Percentiles rank a stretch among this genome's conserved stretches.
Conservation (phyloP, 2,329 filamentous ascomycete genomes). For the Alternaria brassicicola region DNA sequence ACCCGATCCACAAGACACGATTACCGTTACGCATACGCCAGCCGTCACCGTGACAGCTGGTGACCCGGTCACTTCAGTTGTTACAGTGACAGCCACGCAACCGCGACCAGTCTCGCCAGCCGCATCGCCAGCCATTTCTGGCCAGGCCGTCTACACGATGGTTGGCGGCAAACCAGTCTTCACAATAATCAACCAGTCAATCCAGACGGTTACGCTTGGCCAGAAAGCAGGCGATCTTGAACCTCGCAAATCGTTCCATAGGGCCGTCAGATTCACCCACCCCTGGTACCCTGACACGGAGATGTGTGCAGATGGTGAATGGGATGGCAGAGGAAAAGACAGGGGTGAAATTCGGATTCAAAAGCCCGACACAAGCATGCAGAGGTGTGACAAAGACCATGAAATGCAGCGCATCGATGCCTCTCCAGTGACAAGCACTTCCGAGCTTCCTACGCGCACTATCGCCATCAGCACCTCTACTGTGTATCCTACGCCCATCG, state of each 20-base stretch:
- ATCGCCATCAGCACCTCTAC: background rate
- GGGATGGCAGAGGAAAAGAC: conserved; percentile 27
- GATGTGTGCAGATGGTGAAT: conserved; percentile 29
- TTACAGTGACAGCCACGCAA: background rate
- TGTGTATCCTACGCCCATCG: background rate
- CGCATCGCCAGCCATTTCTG: background rate
- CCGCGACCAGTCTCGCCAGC: background rate
- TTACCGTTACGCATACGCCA: conserved; percentile 8
- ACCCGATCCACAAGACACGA: background rate
- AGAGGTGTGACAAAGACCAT: background rate
- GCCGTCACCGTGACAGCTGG: background rate
- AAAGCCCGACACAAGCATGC: conserved; percentile 1
- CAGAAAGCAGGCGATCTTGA: background rate
- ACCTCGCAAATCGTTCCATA: conserved; percentile 27
- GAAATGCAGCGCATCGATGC: conserved; percentile 13
- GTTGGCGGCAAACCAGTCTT: background rate
- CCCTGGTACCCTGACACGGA: conserved; percentile 12
- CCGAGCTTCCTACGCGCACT: background rate
- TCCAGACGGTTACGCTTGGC: background rate
- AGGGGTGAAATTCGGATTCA: conserved; percentile 23
- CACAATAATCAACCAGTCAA: background rate
- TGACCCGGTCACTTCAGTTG: background rate
- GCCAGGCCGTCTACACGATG: background rate
- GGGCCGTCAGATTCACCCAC: conserved; percentile 20
- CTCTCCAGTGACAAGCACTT: background rate